phyloP scores from a whole-genome alignment of 805 yeast species.

The Saccharomycopsis sp. region DNA sequence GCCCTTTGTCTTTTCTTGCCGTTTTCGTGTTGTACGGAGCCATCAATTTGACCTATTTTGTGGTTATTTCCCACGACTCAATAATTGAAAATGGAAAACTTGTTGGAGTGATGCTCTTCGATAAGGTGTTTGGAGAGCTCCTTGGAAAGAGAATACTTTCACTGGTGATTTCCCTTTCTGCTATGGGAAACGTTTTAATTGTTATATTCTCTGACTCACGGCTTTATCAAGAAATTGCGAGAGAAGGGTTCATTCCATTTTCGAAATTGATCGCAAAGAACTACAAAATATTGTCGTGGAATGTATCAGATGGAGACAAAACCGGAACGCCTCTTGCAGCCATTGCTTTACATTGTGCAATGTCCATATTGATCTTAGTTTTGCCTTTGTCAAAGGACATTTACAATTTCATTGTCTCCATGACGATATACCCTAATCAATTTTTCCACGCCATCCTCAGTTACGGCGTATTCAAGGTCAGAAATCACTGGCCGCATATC shows the following conservation, averaged over 20 bases:
- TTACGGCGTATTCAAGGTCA: slow-evolving; percentile 40
- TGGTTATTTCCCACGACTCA: slow-evolving; percentile 47
- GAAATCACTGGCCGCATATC: slow-evolving; percentile 38
- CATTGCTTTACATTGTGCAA: slow-evolving; percentile 29
- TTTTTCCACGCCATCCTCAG: slow-evolving; percentile 40
- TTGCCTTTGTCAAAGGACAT: slow-evolving; percentile 8
- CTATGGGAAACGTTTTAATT: slow-evolving; percentile 57
- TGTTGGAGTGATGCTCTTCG: slow-evolving; percentile 50
- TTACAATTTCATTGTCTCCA: slow-evolving; percentile 27
- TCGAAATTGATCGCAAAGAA: slow-evolving; percentile 45
- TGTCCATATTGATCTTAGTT: slow-evolving; percentile 23
- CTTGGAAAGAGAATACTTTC: slow-evolving; percentile 50
- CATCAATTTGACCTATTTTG: slow-evolving; percentile 49
- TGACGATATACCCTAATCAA: slow-evolving; percentile 31
- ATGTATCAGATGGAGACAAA: neutral
- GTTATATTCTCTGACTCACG: slow-evolving; percentile 54
- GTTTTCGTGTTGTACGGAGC: slow-evolving; percentile 42
- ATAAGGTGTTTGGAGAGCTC: slow-evolving; percentile 44
- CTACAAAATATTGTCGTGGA: slow-evolving; percentile 32
- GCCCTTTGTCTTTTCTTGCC: slow-evolving; percentile 44
- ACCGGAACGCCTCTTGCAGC: slow-evolving; percentile 47
- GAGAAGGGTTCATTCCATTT: slow-evolving; percentile 56
- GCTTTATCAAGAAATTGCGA: slow-evolving; percentile 55
- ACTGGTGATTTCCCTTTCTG: slow-evolving; percentile 47
- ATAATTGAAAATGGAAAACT: slow-evolving; percentile 47